A percentile compares a stretch with the other conserved stretches of the same genome.
These are phyloP conservation scores for Ceratocystis albifundus DNA, from an alignment of 2,329 filamentous ascomycete species.

Conservation along the genomic window DNA sequence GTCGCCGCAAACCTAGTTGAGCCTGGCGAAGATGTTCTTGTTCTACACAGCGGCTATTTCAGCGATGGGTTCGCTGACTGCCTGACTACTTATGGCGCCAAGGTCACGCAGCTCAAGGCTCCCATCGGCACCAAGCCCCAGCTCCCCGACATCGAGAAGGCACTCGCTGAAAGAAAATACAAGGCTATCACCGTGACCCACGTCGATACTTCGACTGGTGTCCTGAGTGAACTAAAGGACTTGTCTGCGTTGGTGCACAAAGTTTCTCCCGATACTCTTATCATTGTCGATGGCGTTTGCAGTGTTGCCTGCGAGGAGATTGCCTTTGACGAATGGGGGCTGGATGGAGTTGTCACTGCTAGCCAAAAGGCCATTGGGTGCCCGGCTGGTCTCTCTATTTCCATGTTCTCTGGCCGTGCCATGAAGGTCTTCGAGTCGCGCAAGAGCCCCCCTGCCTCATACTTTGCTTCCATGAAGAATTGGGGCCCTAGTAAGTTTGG, in stretches of 20 bases:
- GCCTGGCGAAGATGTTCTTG: constrained; percentile 76
- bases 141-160: constrained; percentile 75
- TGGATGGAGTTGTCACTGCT: constrained; percentile 87
- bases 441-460: constrained; percentile 71
- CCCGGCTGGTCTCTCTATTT: constrained; percentile 84
- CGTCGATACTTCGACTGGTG: constrained; percentile 93
- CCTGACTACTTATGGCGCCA: constrained; percentile 79
- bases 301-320: constrained; percentile 95
- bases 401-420: constrained; percentile 83
- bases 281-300: constrained; percentile 94
- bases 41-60: constrained; percentile 95
- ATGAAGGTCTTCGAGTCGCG: constrained; percentile 69
- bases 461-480: constrained; percentile 95
- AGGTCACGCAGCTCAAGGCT: constrained; percentile 79
- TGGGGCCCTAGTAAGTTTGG: constrained; percentile 71
- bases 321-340: constrained; percentile 84
- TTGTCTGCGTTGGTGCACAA: constrained; percentile 71
- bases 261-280: constrained; percentile 79
- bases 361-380: constrained; percentile 95
- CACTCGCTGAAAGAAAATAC: constrained; percentile 80
- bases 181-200: constrained; percentile 93
- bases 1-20: constrained; percentile 90
- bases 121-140: constrained; percentile 80
- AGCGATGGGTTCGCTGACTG: constrained; percentile 90
- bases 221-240: constrained; percentile 78